Base-by-base conservation (phyloP, 768 basidiomycete species). In the Pilatotrama ljubarskyi region DNA sequence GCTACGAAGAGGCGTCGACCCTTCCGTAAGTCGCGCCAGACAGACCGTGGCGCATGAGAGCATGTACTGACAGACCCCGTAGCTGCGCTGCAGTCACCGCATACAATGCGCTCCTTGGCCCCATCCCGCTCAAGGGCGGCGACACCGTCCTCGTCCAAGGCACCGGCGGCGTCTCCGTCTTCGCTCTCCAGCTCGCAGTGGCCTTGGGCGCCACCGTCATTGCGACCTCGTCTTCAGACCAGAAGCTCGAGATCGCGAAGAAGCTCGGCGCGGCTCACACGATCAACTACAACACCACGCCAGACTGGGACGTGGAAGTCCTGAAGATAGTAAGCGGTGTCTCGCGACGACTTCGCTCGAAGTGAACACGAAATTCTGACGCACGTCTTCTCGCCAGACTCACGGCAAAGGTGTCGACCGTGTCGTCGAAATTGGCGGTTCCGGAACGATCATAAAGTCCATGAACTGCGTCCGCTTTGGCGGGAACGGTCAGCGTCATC, bases 141-240 rank as follows among this genome's bases (percentile, higher is more conserved):
- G 83, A 87, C 60, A 77, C 75, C n/a, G 82, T 86, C 26, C 77
- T 85, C 41, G 74, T 84, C 37, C 76, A 80, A 17, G 83, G 84
- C 29, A 84, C 82, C 0, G 84, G 84, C 1, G 82, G 82, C 26
- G 83, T 84, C 5, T 82, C 83, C 0, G 78, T 80, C 38, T 85
- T 82, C 64, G 86, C 76, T 4, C 72, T 82, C 2, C 84, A 87
- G 70, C 71, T 89, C 46, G 85, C 86, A 2, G 77, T 84, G 38
- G 82, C 84, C 2, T 77, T 82, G 7, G 87, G 86, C 35, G 86
- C 86, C 1, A 80, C 72, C 0, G 85, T 87, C 58, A 86, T 90
- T 63, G 77, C 79, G 25, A 89, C 86, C 0, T 88, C 86, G 0
- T 87, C 85, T 1, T 84, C 84, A 0, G 84, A 88, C 63, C 77